Conservation (phyloP, 148 eudicot genomes). For the Vaccinium darrowii region DNA sequence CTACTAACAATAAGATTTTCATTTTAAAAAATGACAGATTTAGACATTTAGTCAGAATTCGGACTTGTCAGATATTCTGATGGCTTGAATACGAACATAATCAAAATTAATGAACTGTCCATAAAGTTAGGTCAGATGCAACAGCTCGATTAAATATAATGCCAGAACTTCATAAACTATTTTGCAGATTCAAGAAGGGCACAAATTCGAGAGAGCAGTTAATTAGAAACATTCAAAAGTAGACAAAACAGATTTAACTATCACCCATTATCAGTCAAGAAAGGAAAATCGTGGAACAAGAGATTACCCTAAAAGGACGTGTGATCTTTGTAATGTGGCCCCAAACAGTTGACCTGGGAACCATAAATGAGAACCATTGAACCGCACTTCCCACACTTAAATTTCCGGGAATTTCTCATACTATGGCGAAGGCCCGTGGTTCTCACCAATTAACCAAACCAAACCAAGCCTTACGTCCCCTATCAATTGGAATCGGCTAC, state of each 20-base stretch:
- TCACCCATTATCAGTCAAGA: not conserved
- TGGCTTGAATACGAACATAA: not conserved
- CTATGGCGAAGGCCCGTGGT: not conserved
- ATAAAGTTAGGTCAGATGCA: not conserved
- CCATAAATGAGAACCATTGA: not conserved
- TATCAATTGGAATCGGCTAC: too few relatives aligned
- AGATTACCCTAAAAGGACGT: not conserved
- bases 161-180: not conserved
- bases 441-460: not conserved
- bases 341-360: not conserved
- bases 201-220: not conserved
- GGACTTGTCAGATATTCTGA: not conserved
- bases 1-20: not conserved
- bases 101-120: not conserved
- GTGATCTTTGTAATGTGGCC: not conserved
- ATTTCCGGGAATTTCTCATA: not conserved
- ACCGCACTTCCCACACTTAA: not conserved
- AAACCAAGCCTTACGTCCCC: too few relatives aligned
- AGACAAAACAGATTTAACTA: not conserved
- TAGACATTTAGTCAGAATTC: not conserved
- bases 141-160: not conserved
- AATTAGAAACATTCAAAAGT: not conserved
- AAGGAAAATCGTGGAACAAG: not conserved
- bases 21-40: not conserved
- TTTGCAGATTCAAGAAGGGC: not conserved